phyloP scores from a whole-genome alignment of 805 yeast genomes.

The Candida taoyuanica region DNA sequence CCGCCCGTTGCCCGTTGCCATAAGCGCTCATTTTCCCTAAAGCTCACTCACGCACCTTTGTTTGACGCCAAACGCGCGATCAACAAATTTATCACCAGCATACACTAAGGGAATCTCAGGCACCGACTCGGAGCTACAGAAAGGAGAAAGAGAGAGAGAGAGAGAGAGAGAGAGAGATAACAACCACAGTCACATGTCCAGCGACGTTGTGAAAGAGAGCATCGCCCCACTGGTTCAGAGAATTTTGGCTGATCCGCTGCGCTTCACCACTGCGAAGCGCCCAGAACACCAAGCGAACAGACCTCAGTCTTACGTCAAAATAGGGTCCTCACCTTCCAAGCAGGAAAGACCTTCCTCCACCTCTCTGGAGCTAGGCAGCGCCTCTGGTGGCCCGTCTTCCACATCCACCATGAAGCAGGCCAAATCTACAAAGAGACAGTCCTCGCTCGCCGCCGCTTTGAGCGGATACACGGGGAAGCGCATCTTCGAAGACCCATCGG shows the following conservation, averaged over 20 bases:
- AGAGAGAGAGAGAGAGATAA: too few relatives aligned
- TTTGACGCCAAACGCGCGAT: background rate
- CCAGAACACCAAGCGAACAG: conserved; percentile 44
- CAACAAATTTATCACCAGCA: too few relatives aligned
- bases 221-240: conserved; percentile 58
- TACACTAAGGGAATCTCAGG: too few relatives aligned
- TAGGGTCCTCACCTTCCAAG: conserved; percentile 16
- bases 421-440: conserved; percentile 8
- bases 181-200: conserved; percentile 25
- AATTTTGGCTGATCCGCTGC: conserved; percentile 54
- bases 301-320: conserved; percentile 45
- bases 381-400: background rate
- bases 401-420: background rate
- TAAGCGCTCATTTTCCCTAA: background rate
- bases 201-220: conserved; percentile 28
- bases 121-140: too few relatives aligned
- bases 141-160: background rate
- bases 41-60: too few relatives aligned
- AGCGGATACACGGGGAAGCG: conserved; percentile 27
- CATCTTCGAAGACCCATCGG: conserved; percentile 13
- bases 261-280: conserved; percentile 56
- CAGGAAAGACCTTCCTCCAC: conserved; percentile 8
- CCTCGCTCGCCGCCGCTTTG: conserved; percentile 25
- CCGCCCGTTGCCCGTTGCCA: background rate
- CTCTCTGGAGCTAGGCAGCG: conserved; percentile 3